A percentile compares a stretch with the other conserved stretches of the same genome.
phyloP scores from a whole-genome alignment of 768 basidiomycete genomes.

The Suillus clintonianus region DNA sequence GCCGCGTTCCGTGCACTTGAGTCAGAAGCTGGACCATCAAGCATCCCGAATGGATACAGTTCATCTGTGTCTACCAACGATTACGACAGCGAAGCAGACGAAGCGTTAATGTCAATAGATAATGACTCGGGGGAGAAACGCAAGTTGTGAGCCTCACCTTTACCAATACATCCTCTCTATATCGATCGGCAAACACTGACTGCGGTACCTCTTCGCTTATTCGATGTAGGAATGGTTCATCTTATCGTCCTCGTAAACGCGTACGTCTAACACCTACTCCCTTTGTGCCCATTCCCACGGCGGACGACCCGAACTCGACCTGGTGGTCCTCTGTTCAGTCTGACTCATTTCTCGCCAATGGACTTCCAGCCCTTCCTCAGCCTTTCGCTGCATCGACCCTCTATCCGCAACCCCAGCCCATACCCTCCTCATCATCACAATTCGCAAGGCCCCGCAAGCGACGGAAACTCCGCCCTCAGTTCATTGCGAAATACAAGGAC shows the following conservation, averaged over 20 bases:
- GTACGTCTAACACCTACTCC: slow-evolving; percentile 41
- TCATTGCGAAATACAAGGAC: slow-evolving; percentile 19
- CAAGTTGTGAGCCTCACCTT: slow-evolving; percentile 47
- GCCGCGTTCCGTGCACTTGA: slow-evolving; percentile 62
- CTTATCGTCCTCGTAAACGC: slow-evolving; percentile 63
- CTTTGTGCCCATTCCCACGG: slow-evolving; percentile 27
- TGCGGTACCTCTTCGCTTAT: slow-evolving; percentile 21
- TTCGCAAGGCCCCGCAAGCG: slow-evolving; percentile 8
- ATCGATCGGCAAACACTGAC: not conserved
- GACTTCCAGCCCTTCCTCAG: slow-evolving; percentile 56
- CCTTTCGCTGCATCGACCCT: slow-evolving; percentile 32
- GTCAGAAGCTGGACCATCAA: slow-evolving; percentile 35
- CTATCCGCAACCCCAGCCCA: slow-evolving; percentile 6
- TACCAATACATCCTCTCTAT: not conserved
- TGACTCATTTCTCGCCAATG: slow-evolving; percentile 61
- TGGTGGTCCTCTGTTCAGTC: slow-evolving; percentile 80
- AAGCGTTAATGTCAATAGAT: slow-evolving; percentile 33
- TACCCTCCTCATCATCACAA: slow-evolving; percentile 24
- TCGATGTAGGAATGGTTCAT: slow-evolving; percentile 30
- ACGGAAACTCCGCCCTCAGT: slow-evolving; percentile 16
- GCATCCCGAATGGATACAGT: slow-evolving; percentile 30
- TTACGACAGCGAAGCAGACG: slow-evolving; percentile 41
- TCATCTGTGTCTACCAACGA: slow-evolving; percentile 19
- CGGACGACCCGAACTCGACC: slow-evolving; percentile 50
- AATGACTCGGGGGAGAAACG: slow-evolving; percentile 59